Evolutionary conservation across 2,329 filamentous ascomycete species (phyloP).

Genomic region (Lecanicillium sp.): DNA sequence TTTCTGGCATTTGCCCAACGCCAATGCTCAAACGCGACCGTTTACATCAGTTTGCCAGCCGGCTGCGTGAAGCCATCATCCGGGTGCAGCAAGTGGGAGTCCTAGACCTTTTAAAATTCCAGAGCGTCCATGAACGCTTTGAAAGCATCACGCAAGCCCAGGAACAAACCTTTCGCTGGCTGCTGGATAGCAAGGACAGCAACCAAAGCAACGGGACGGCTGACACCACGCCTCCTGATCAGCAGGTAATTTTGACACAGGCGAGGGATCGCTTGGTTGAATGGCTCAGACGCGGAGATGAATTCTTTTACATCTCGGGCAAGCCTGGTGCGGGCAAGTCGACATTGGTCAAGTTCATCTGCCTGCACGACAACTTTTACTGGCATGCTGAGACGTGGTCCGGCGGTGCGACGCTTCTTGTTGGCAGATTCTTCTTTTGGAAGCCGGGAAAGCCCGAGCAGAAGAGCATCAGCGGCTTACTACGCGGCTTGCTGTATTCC

Average conservation of each 20-base stretch:
- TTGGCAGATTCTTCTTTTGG: constrained; percentile 9
- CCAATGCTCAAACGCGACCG: no score
- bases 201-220: neutral
- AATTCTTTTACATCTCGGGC: constrained; percentile 6
- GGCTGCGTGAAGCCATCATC: no score
- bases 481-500: constrained; percentile 5
- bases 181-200: neutral
- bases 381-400: neutral
- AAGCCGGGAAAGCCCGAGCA: constrained; percentile 6
- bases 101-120: neutral
- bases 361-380: neutral
- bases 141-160: constrained; percentile 5
- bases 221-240: neutral
- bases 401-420: neutral
- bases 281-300: constrained; percentile 1
- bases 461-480: constrained; percentile 3
- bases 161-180: constrained; percentile 1
- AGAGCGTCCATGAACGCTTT: constrained; percentile 1
- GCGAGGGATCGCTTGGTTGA: constrained; percentile 2
- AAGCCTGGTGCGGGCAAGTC: constrained; percentile 9
- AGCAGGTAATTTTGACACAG: neutral
- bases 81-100: neutral
- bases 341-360: constrained; percentile 8
- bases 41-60: no score
- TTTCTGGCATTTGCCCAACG: no score